Conservation (phyloP, 2,329 filamentous ascomycete species). For the Neonectria ditissima region DNA sequence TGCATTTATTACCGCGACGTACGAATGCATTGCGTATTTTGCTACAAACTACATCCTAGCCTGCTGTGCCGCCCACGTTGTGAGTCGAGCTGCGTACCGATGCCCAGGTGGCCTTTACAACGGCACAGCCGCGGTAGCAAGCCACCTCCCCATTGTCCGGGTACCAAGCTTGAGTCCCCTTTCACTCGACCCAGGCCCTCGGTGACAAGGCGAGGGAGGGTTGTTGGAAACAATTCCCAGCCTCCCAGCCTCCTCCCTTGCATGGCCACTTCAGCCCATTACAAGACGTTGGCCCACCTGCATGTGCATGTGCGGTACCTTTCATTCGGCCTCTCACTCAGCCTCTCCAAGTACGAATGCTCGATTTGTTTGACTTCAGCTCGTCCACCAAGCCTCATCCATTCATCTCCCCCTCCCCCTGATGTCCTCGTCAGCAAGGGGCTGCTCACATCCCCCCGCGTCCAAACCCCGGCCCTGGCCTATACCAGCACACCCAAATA, state of each 20-base stretch:
- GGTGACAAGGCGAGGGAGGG: conserved; percentile 19
- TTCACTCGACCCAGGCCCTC: conserved; percentile 6
- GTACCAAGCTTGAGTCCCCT: neutral
- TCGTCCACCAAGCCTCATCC: conserved; percentile 1
- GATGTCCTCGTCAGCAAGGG: conserved; percentile 25
- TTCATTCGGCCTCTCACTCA: too few species aligned
- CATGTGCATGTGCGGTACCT: neutral
- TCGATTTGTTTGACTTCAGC: neutral
- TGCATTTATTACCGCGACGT: neutral
- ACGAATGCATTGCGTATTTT: neutral
- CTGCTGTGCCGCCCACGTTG: neutral
- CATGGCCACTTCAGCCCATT: too few species aligned
- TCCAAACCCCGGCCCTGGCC: conserved; percentile 19
- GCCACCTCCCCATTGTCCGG: neutral
- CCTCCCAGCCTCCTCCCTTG: neutral
- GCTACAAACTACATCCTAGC: too few species aligned
- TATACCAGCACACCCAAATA: neutral
- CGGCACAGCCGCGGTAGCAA: neutral
- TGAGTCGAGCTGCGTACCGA: neutral
- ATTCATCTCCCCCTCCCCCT: conserved; percentile 14
- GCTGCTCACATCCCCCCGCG: conserved; percentile 16
- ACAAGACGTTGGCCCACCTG: neutral
- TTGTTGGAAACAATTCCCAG: conserved; percentile 4
- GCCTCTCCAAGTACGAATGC: neutral
- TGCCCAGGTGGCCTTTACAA: neutral